Evolutionary conservation across 2,329 filamentous ascomycete genomes (phyloP).

Genomic region (Calonectria pseudoturangicola): DNA sequence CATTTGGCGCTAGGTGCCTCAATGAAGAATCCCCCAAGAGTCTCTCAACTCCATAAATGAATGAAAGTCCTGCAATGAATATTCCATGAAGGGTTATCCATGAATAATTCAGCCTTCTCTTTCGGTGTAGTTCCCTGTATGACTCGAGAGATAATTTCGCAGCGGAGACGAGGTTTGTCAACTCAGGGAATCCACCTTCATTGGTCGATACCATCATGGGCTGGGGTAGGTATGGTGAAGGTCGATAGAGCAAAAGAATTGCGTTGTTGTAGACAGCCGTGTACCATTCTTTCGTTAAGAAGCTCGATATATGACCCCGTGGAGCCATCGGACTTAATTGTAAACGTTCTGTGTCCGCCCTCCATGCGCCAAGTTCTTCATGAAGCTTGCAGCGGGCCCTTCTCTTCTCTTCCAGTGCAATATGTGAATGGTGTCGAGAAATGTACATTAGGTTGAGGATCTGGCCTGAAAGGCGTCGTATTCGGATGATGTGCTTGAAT

Average conservation of each 20-base stretch:
- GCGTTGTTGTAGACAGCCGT: constrained; percentile 33
- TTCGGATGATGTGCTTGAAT: constrained; percentile 31
- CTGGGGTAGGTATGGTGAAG: constrained; percentile 32
- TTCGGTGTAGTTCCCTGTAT: constrained; percentile 31
- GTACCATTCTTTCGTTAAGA: constrained; percentile 30
- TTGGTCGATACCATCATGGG: not conserved
- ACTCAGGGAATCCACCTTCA: constrained; percentile 3
- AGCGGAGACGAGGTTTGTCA: constrained; percentile 16
- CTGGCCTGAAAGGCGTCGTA: constrained; percentile 34
- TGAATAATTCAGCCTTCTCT: constrained; percentile 36
- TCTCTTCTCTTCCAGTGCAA: constrained; percentile 22
- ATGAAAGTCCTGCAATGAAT: constrained; percentile 35
- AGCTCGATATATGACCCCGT: constrained; percentile 25
- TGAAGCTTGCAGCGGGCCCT: constrained; percentile 14
- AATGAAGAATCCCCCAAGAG: constrained; percentile 7
- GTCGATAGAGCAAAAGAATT: constrained; percentile 36
- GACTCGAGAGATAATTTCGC: constrained; percentile 30
- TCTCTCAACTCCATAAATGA: constrained; percentile 20
- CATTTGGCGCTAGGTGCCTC: not conserved
- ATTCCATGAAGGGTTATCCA: constrained; percentile 39
- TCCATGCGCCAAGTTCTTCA: constrained; percentile 31
- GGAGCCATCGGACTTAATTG: not conserved
- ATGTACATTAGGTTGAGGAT: constrained; percentile 34
- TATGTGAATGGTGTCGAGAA: not conserved
- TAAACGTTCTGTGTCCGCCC: constrained; percentile 3